Base-by-base conservation (phyloP, 2,329 filamentous ascomycete genomes). In the Pleoardoris graminearum region DNA sequence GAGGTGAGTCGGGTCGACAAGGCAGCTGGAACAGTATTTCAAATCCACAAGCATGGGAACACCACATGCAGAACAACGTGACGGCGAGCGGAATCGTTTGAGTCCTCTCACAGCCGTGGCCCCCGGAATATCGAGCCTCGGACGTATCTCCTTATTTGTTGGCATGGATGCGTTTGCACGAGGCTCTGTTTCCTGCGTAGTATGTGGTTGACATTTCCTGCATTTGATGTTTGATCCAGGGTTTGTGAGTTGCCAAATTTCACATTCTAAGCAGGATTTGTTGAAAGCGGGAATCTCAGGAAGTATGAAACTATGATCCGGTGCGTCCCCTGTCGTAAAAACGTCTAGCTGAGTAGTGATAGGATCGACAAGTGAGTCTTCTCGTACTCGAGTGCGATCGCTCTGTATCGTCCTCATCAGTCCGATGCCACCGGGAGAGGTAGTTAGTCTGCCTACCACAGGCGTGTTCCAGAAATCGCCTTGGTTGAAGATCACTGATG, bases 51-150 rank as follows among this genome's bases (percentile, higher is more conserved):
- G 44, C 21, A 53, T 14, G 3, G 58, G 53, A 7, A 66, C 47
- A 19, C 69, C 62, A 43, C 63, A 69, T 19, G 60, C 57, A 17
- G 65, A 65, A 46, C 63, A 68, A 30, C 58, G 60, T 22, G 48
- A 46, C 11, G 25, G 19, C 16, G 23, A 48, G 21, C 30, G 12
- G 27, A 22, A 3, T 16, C n/a, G 17, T 10, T 47, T 37, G 2
- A 17, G 1, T n/a, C 27, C 17, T 29, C 46, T 47, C 10, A 17
- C n/a, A 36, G 44, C 41, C 46, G 47, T n/a, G 27, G 32, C 38
- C 17, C 43, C 30, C 2, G 58, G 58, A 21, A 60, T 58, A 6
- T 53, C 50, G 7, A 59, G 51, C 19, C 45, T 45, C 7, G 57
- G 54, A 6, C 57, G 35, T 8, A 30, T n/a, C 32, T 36, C 46